Conservation (phyloP, 345 rosid genomes). For the Excoecaria agallocha region DNA sequence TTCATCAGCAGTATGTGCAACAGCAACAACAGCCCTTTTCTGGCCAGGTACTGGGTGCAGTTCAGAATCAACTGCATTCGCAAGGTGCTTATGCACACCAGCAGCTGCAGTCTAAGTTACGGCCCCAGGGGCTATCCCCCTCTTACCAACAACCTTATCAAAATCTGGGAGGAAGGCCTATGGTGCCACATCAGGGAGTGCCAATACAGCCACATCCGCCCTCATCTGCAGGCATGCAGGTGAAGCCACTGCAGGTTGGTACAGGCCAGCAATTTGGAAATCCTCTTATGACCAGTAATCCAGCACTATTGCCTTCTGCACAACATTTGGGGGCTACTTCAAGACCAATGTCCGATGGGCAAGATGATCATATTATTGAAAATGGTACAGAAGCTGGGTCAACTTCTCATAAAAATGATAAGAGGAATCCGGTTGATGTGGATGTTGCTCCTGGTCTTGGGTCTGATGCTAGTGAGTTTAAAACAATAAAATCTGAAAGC, state of each 20-base stretch:
- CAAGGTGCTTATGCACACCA: constrained; percentile 43
- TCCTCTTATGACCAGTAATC: constrained; percentile 29
- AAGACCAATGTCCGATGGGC: constrained; percentile 25
- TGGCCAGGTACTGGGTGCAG: constrained; percentile 38
- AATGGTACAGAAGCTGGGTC: constrained; percentile 34
- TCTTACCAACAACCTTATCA: constrained; percentile 27
- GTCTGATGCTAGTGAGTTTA: constrained; percentile 27
- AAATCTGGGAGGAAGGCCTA: constrained; percentile 33
- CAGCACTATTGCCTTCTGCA: constrained; percentile 23
- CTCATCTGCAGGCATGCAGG: constrained; percentile 29
- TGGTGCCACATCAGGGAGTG: constrained; percentile 34
- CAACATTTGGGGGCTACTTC: constrained; percentile 30
- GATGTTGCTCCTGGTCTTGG: constrained; percentile 24
- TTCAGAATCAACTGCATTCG: constrained; percentile 40
- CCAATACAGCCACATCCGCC: constrained; percentile 35
- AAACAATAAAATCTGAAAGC: constrained; percentile 37
- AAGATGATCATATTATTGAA: constrained; percentile 23
- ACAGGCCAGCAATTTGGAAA: constrained; percentile 31
- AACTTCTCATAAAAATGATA: constrained; percentile 27
- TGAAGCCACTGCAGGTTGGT: constrained; percentile 32
- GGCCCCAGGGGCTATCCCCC: constrained; percentile 31
- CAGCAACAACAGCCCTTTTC: constrained; percentile 44
- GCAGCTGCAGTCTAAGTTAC: constrained; percentile 41
- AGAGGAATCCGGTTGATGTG: constrained; percentile 23
- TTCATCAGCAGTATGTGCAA: constrained; percentile 44